Conservation (phyloP, 129 eudicot species). For the Tanacetum coccineum region DNA sequence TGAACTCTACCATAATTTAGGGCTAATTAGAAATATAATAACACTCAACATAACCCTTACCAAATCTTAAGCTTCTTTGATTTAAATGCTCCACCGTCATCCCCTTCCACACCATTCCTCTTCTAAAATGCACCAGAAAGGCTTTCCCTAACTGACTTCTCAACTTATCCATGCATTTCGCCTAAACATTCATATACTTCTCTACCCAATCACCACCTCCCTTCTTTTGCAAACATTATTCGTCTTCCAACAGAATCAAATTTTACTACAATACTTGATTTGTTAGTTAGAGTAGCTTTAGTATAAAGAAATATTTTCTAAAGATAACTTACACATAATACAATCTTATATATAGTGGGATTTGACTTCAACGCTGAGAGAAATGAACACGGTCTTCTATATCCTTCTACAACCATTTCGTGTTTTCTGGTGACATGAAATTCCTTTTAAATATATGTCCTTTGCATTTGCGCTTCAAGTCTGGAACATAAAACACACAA, state of each 20-base stretch:
- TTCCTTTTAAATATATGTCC: too few species aligned
- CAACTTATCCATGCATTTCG: constrained; percentile 76
- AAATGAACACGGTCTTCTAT: too few species aligned
- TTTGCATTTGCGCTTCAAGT: too few species aligned
- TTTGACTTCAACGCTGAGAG: too few species aligned
- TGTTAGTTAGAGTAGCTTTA: too few species aligned
- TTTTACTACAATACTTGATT: too few species aligned
- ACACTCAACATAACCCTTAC: constrained; percentile 30
- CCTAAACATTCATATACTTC: constrained; percentile 79
- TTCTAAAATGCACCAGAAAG: constrained; percentile 40
- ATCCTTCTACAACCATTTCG: too few species aligned
- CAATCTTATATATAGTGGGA: too few species aligned
- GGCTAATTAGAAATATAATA: not conserved
- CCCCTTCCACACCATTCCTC: constrained; percentile 43
- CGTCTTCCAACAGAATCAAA: constrained; percentile 40
- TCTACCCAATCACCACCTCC: constrained; percentile 53
- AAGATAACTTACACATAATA: too few species aligned
- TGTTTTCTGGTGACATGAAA: too few species aligned
- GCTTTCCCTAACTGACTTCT: constrained; percentile 76
- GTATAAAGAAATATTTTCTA: too few species aligned
- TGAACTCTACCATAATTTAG: constrained; percentile 95
- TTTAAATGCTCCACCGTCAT: constrained; percentile 23
- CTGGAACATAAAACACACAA: too few species aligned
- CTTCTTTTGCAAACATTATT: constrained; percentile 39
- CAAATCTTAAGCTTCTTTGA: constrained; percentile 72